A percentile compares a stretch with the other conserved stretches of the same genome.
Evolutionary conservation across 1,284 basidiomycete genomes (phyloP).

Genomic region (Ustilago shanxiensis): DNA sequence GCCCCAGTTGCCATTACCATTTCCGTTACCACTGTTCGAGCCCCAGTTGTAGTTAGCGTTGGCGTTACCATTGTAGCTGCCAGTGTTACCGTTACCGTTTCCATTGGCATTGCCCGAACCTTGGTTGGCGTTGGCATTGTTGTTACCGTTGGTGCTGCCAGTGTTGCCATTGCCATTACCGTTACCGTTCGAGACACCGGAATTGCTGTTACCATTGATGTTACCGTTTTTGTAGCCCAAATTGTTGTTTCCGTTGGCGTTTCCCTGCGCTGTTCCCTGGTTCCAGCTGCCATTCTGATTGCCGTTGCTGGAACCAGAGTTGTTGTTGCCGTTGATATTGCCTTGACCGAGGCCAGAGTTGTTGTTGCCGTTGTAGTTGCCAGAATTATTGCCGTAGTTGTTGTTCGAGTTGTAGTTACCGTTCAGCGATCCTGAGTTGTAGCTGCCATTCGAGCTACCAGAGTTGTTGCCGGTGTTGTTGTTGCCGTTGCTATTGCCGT

Average conservation of each 20-base stretch:
- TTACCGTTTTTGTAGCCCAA: slow-evolving; percentile 12
- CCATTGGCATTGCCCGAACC: slow-evolving; percentile 11
- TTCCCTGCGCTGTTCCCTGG: slow-evolving; percentile 2
- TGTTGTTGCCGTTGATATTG: slow-evolving; percentile 16
- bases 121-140: slow-evolving; percentile 9
- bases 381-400: slow-evolving; percentile 13
- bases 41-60: slow-evolving; percentile 5
- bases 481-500: slow-evolving; percentile 19
- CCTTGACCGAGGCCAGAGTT: slow-evolving; percentile 20
- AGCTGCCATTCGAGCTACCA: neutral
- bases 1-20: slow-evolving; percentile 6
- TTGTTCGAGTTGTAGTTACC: slow-evolving; percentile 21
- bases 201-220: slow-evolving; percentile 11
- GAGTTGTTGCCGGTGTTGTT: slow-evolving; percentile 8
- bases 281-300: slow-evolving; percentile 14
- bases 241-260: slow-evolving; percentile 15
- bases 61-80: slow-evolving; percentile 5
- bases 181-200: slow-evolving; percentile 1
- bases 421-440: neutral
- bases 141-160: slow-evolving; percentile 6
- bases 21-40: slow-evolving; percentile 1
- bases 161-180: slow-evolving; percentile 6
- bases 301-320: slow-evolving; percentile 8
- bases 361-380: slow-evolving; percentile 16
- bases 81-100: slow-evolving; percentile 1